phyloP scores from a whole-genome alignment of 352 stramenopile genomes.

The Globisporangium barbulae region DNA sequence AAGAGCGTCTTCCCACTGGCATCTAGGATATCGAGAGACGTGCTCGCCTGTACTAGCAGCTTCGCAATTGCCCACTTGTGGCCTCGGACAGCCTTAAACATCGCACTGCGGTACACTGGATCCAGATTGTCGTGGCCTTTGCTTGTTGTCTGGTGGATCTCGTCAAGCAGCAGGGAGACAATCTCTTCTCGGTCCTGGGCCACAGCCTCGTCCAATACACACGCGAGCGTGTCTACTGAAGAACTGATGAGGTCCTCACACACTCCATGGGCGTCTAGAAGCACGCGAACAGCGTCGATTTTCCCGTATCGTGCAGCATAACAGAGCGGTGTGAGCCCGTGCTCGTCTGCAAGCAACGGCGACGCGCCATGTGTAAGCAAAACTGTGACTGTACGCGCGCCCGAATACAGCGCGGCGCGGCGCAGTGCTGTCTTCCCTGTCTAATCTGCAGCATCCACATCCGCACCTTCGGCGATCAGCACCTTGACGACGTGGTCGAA shows the following conservation, averaged over 20 bases:
- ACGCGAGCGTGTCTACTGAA: background rate
- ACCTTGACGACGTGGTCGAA: background rate
- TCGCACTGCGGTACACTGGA: background rate
- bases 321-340: background rate
- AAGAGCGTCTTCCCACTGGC: background rate
- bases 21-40: background rate
- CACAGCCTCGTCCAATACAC: background rate
- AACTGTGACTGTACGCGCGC: background rate
- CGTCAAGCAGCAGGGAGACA: background rate
- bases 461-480: background rate
- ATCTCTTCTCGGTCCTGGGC: background rate
- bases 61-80: background rate
- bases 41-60: background rate
- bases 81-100: background rate
- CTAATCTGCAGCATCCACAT: background rate
- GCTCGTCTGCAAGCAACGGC: background rate
- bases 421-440: background rate
- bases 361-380: slow-evolving; percentile 3
- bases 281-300: background rate
- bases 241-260: background rate
- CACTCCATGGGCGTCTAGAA: background rate
- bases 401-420: background rate
- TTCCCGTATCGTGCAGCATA: background rate
- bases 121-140: background rate
- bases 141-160: background rate